These are phyloP conservation scores for Fonsecaea erecta DNA, from an alignment of 2,329 filamentous ascomycete species.

Conservation along the genomic window DNA sequence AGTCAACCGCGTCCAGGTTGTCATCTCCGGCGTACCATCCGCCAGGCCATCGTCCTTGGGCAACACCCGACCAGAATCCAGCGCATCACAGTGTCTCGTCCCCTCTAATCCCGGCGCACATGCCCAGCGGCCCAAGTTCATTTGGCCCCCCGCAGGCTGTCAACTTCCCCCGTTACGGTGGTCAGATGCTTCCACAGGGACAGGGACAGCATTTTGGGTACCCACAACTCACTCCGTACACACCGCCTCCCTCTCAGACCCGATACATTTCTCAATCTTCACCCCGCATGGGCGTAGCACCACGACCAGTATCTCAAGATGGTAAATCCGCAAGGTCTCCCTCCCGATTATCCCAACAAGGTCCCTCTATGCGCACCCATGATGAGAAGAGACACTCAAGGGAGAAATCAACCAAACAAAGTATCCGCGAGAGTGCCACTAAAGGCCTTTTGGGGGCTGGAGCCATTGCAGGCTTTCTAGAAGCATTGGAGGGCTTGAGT, in stretches of 20 bases:
- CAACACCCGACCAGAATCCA: conserved; percentile 33
- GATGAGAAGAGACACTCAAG: conserved; percentile 28
- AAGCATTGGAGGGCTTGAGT: conserved; percentile 46
- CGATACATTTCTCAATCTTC: conserved; percentile 23
- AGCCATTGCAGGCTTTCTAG: conserved; percentile 47
- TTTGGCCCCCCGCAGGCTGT: conserved; percentile 22
- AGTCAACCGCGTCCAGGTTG: conserved; percentile 26
- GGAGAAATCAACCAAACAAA: conserved; percentile 38
- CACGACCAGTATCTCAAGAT: conserved; percentile 35
- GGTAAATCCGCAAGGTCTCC: conserved; percentile 35
- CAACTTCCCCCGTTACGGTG: conserved; percentile 23
- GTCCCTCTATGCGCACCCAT: conserved; percentile 19
- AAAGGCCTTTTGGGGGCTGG: conserved; percentile 45
- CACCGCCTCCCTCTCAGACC: conserved; percentile 6
- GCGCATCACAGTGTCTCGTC: conserved; percentile 34
- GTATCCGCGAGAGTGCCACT: conserved; percentile 43
- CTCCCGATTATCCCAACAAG: conserved; percentile 33
- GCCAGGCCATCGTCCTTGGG: conserved; percentile 32
- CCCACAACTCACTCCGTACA: conserved; percentile 3
- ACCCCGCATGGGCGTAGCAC: conserved; percentile 22
- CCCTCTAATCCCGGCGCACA: conserved; percentile 33
- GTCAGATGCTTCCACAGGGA: conserved; percentile 11
- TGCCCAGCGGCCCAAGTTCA: conserved; percentile 27
- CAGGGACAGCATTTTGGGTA: not conserved
- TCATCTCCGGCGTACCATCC: conserved; percentile 31